phyloP scores from a whole-genome alignment of 176 grass and related monocot genomes.

The sorghum (Sorghum bicolor) region Sorghum_bicolor_NCBIv3 NC_012872.2:52048001-52048500 shows the following conservation, averaged over 20 bases:
- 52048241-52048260: not conserved
- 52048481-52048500: not conserved
- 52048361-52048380: not conserved
- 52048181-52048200: constrained; percentile 71
- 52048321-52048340: not conserved
- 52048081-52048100: constrained; percentile 76
- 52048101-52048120: constrained; percentile 89
- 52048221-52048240: constrained; percentile 7
- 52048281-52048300: not conserved
- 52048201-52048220: not conserved
- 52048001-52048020: constrained; percentile 79
- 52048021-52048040: constrained; percentile 77
- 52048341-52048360: not conserved
- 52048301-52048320: not conserved
- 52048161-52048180: constrained; percentile 92
- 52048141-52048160: constrained; percentile 86
- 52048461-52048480: not conserved
- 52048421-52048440: not conserved
- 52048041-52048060: constrained; percentile 63
- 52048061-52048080: constrained; percentile 80
- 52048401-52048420: constrained; percentile 8
- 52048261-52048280: not conserved
- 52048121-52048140: constrained; percentile 60
- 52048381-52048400: not conserved
- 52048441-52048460: constrained; percentile 5